A percentile compares a stretch with the other conserved stretches of the same genome.
Evolutionary conservation across 768 basidiomycete species (phyloP).

Genomic region (Mycena haematopus): DNA sequence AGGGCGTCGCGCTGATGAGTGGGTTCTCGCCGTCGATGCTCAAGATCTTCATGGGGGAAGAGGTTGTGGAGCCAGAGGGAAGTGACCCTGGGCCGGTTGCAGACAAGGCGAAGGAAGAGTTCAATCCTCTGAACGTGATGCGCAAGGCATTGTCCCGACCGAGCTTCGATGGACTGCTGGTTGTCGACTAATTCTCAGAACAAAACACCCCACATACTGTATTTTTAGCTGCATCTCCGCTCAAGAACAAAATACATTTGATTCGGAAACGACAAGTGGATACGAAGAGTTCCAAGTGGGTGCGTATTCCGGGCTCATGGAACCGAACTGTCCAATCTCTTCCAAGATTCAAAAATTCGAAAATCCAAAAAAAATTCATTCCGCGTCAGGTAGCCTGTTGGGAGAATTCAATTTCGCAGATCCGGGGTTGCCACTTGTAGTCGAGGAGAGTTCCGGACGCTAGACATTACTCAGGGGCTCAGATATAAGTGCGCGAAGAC

Average conservation of each 20-base stretch:
- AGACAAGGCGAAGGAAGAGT: slow-evolving; percentile 28
- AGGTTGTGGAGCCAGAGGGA: slow-evolving; percentile 41
- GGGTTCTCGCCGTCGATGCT: slow-evolving; percentile 74
- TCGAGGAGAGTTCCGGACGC: too few species aligned
- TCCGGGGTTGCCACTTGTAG: too few species aligned
- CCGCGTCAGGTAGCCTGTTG: too few species aligned
- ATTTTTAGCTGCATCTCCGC: slow-evolving; percentile 23
- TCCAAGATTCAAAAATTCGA: too few species aligned
- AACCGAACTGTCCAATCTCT: too few species aligned
- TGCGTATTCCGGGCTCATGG: too few species aligned
- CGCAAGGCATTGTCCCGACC: slow-evolving; percentile 52
- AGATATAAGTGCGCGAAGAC: too few species aligned
- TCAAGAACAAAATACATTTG: neutral
- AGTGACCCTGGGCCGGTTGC: slow-evolving; percentile 24
- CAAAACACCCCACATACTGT: slow-evolving; percentile 7
- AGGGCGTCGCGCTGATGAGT: slow-evolving; percentile 72
- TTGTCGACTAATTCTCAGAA: slow-evolving; percentile 51
- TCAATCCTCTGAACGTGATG: slow-evolving; percentile 53
- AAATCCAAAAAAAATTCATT: too few species aligned
- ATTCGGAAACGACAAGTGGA: neutral
- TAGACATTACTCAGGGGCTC: too few species aligned
- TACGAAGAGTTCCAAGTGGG: too few species aligned
- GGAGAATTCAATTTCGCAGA: too few species aligned
- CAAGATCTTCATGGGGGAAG: slow-evolving; percentile 74
- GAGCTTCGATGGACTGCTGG: slow-evolving; percentile 64